phyloP scores from a whole-genome alignment of 768 basidiomycete species.

The Boletus rubroflammeus region DNA sequence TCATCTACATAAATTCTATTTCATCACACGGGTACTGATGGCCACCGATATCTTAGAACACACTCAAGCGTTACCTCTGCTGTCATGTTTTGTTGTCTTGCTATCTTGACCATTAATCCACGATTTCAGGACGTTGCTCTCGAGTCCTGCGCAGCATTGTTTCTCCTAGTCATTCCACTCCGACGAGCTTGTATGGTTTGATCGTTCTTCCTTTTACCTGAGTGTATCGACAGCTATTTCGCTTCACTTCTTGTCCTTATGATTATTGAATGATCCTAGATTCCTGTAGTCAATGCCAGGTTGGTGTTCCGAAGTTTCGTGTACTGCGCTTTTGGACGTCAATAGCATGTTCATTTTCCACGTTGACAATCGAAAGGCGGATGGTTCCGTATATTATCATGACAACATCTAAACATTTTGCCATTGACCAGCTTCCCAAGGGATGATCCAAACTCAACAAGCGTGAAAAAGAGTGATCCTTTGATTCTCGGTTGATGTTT shows the following conservation, averaged over 20 bases:
- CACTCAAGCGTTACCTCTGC: constrained; percentile 17
- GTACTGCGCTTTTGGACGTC: not conserved
- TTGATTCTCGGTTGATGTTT: not conserved
- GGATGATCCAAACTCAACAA: not conserved
- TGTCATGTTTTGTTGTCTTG: constrained; percentile 20
- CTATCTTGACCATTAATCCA: constrained; percentile 13
- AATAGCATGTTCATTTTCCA: not conserved
- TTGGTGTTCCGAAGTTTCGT: not conserved
- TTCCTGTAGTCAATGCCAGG: constrained; percentile 1
- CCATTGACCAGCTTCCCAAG: not conserved
- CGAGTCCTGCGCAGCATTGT: constrained; percentile 7
- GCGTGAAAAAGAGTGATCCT: not conserved
- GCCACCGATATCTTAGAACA: constrained; percentile 27
- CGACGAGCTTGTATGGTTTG: constrained; percentile 6
- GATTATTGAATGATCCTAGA: constrained; percentile 11
- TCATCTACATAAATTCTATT: constrained; percentile 8
- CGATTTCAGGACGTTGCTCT: constrained; percentile 7
- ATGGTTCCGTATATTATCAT: not conserved
- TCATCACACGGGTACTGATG: constrained; percentile 7
- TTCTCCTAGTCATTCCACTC: constrained; percentile 9
- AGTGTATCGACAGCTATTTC: constrained; percentile 29
- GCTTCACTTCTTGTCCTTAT: constrained; percentile 11
- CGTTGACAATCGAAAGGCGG: not conserved
- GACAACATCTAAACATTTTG: not conserved
- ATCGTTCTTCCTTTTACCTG: constrained; percentile 4